A percentile compares a stretch with the other conserved stretches of the same genome.
phyloP scores from a whole-genome alignment of 2,329 filamentous ascomycete genomes.

The Scytalidium lignicola region DNA sequence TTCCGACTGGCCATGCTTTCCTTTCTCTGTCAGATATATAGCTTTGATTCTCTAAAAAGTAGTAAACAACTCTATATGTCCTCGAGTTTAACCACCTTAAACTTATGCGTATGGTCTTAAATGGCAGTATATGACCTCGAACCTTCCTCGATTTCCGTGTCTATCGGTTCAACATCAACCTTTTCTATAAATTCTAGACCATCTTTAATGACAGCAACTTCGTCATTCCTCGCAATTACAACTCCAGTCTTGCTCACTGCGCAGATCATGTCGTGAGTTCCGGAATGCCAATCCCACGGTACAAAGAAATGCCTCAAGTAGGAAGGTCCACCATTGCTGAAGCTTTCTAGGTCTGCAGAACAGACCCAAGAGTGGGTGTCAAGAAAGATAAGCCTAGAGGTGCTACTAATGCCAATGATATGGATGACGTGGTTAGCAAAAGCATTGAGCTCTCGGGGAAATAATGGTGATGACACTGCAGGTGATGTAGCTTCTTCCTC shows the following conservation, averaged over 20 bases:
- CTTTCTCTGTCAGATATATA: no score
- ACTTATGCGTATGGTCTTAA: no score
- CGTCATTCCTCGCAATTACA: constrained; percentile 20
- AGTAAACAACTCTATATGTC: no score
- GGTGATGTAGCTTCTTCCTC: no score
- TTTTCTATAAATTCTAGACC: constrained; percentile 23
- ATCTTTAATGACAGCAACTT: constrained; percentile 23
- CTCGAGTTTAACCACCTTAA: no score
- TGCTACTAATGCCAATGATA: constrained; percentile 17
- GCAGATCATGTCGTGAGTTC: constrained; percentile 15
- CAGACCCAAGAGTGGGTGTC: constrained; percentile 25
- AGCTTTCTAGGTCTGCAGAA: constrained; percentile 15
- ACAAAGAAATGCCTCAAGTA: constrained; percentile 28
- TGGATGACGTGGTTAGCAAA: constrained; percentile 15
- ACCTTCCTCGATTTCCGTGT: no score
- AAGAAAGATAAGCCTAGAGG: constrained; percentile 24
- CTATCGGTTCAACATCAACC: constrained; percentile 5
- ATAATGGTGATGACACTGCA: not conserved
- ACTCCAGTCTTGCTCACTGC: constrained; percentile 18
- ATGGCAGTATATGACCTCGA: no score
- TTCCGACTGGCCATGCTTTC: no score
- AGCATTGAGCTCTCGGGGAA: constrained; percentile 9
- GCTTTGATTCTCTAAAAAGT: no score
- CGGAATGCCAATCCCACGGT: constrained; percentile 28
- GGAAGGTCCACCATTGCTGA: constrained; percentile 5